Evolutionary conservation across 371 early-diverging fungal species (phyloP).

Genomic region (Circinella minor): DNA sequence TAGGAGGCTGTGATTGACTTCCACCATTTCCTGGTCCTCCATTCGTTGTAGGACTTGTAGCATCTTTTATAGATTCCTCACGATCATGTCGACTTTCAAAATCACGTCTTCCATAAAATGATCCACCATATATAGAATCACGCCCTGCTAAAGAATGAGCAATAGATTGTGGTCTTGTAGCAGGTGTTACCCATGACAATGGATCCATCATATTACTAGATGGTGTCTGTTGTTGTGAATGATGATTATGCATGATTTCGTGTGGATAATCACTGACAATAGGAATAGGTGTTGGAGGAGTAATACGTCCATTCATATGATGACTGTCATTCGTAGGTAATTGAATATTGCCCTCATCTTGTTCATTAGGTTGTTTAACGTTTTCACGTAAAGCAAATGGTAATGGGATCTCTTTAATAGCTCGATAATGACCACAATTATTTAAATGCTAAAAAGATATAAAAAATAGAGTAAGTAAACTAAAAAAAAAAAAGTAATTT

Average conservation of each 20-base stretch:
- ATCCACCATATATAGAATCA: slow-evolving; percentile 27
- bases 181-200: slow-evolving; percentile 3
- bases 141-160: slow-evolving; percentile 4
- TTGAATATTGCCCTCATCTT: slow-evolving; percentile 25
- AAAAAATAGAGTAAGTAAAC: too few species aligned
- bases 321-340: slow-evolving; percentile 7
- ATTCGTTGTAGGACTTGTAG: background rate
- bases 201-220: background rate
- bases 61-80: slow-evolving; percentile 22
- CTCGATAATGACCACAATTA: slow-evolving; percentile 87
- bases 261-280: background rate
- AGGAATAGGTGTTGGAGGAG: slow-evolving; percentile 16
- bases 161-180: slow-evolving; percentile 7
- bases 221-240: background rate
- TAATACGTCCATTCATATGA: slow-evolving; percentile 2
- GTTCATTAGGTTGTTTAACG: slow-evolving; percentile 28
- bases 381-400: slow-evolving; percentile 55
- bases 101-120: slow-evolving; percentile 55
- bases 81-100: slow-evolving; percentile 50
- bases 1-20: slow-evolving; percentile 8
- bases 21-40: background rate
- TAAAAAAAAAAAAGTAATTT: too few species aligned
- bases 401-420: slow-evolving; percentile 86
- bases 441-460: slow-evolving; percentile 78
- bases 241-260: too few species aligned